Evolutionary conservation across 331 rosid species (phyloP), one percentile per base, ranked within the genome.

Genomic region (Quercus lobata): DNA sequence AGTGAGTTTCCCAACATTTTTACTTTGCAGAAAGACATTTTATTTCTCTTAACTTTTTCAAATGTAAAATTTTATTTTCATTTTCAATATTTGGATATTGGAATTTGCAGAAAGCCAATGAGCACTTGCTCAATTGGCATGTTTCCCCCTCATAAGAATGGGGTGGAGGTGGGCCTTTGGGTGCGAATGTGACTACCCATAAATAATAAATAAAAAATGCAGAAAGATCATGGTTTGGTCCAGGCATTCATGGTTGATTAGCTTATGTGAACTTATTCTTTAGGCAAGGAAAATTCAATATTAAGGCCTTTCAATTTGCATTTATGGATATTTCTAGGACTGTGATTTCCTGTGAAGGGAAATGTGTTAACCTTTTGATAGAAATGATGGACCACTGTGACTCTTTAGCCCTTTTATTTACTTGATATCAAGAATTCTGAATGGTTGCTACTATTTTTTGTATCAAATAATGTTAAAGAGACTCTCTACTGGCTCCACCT

Each of bases 1-100:
- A 88, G 99, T 93, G 57, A 89, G 92, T 84, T 49, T 73, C 65
- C 10, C 19, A 9, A 29, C 34, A 30, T 52, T 32, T 49, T 49
- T 66, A 41, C 74, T 73, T 19, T 62, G 68, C 35, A 25, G 44
- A 35, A 34, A 8, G 17, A 1, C 17, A 22, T 35, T 35, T 10
- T 35, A 16, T 32, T 14, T 34, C 22, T 18, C 21, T 66, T 12
- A 6, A 9, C 18, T 19, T 34, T 19, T 32, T 19, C 37, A 7
- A 7, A 35, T 65, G 34, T 34, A 5, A 19, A 32, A 32, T 16
- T 34, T 24, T 63, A 68, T 8, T 16, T 18, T 35, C 37, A 8
- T 34, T 34, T 34, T 15, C 37, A 3, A 18, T 19, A 27, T 24
- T 60, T 60, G 27, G 14, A 15, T 24, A 60, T 60, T 12, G 27